These are phyloP conservation scores for Xylaria venustula DNA, from an alignment of 495 filamentous ascomycete genomes.

Conservation along the genomic window DNA sequence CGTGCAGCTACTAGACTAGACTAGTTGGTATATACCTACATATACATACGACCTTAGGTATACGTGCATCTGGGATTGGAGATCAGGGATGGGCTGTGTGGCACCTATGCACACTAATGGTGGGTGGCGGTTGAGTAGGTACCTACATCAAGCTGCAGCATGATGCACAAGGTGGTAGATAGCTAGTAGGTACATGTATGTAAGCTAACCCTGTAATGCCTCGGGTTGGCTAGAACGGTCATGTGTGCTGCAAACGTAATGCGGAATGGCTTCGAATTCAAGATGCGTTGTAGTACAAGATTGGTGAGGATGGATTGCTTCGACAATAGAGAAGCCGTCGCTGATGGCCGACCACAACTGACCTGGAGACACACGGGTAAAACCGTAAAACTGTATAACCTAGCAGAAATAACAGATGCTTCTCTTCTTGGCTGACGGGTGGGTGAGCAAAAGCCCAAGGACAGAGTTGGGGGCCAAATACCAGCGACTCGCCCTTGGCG, in stretches of 20 bases:
- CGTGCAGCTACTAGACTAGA: neutral
- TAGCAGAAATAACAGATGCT: neutral
- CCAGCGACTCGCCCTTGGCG: constrained; percentile 11
- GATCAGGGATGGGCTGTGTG: neutral
- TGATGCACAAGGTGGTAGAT: neutral
- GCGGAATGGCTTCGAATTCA: neutral
- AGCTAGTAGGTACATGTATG: neutral
- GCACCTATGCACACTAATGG: too few species aligned
- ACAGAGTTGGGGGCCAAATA: constrained; percentile 5
- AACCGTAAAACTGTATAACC: too few species aligned
- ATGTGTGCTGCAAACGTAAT: neutral
- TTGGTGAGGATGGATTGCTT: too few species aligned
- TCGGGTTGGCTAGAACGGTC: too few species aligned
- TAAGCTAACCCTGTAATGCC: too few species aligned
- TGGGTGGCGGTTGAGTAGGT: too few species aligned
- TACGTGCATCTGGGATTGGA: constrained; percentile 6
- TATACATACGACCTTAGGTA: neutral
- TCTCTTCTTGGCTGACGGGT: neutral
- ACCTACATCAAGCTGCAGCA: too few species aligned
- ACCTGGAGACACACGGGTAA: neutral
- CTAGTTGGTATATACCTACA: too few species aligned
- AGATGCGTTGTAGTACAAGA: neutral
- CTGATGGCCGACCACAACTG: neutral
- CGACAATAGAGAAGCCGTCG: neutral
- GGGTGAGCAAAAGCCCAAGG: neutral